These are phyloP conservation scores for Calycina herbarum DNA, from an alignment of 2,329 filamentous ascomycete genomes.

Conservation along the genomic window DNA sequence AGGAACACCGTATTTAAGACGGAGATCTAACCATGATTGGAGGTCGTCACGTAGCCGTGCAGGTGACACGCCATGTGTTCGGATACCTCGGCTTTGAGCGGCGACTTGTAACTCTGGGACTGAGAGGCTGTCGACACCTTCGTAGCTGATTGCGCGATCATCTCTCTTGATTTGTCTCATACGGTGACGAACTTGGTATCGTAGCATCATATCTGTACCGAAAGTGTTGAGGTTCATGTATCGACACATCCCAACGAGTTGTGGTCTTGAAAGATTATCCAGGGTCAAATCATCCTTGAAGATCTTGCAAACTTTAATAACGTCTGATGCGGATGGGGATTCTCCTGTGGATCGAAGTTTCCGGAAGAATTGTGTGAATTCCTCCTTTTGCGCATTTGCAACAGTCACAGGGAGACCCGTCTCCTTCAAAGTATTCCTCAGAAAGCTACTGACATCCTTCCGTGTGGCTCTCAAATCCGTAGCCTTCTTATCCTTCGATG, in stretches of 20 bases:
- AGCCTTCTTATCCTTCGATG: constrained; percentile 86
- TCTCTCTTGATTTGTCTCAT: constrained; percentile 99
- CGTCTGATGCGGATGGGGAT: constrained; percentile 81
- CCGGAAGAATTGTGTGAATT: constrained; percentile 95
- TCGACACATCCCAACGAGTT: constrained; percentile 94
- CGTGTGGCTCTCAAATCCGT: constrained; percentile 77
- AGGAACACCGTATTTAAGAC: constrained; percentile 91
- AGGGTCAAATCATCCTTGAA: constrained; percentile 98
- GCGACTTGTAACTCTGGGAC: constrained; percentile 91
- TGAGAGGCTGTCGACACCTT: constrained; percentile 91
- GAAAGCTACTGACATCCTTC: constrained; percentile 89
- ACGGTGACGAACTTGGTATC: constrained; percentile 93
- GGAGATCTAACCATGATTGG: constrained; percentile 89
- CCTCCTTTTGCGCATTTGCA: constrained; percentile 83
- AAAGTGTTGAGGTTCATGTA: constrained; percentile 99
- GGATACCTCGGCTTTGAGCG: constrained; percentile 86
- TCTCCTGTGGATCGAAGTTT: constrained; percentile 93
- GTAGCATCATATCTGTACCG: constrained; percentile 95
- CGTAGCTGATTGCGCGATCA: constrained; percentile 89
- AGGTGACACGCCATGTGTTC: constrained; percentile 89
- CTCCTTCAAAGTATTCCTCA: constrained; percentile 85
- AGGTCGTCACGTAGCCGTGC: constrained; percentile 85
- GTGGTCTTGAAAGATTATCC: constrained; percentile 93
- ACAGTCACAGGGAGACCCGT: constrained; percentile 87
- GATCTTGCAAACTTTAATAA: constrained; percentile 98